phyloP scores from a whole-genome alignment of 164 flowering plant genomes.

The Paratinospora sagittata region DNA sequence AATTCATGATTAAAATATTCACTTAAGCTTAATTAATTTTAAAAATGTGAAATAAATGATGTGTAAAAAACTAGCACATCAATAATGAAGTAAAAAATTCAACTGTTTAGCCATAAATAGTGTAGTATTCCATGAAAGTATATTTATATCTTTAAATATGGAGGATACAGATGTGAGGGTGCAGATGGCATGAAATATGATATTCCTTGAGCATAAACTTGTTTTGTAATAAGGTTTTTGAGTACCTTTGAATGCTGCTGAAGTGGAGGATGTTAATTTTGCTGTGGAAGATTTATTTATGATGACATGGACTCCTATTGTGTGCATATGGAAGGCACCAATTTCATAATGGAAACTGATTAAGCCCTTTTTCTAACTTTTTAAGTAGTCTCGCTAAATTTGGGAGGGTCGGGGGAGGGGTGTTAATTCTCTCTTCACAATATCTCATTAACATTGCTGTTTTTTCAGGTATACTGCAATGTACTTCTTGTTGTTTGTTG shows the following conservation, averaged over 20 bases:
- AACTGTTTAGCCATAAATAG: too few relatives aligned
- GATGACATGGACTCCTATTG: too few relatives aligned
- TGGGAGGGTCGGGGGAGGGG: not conserved
- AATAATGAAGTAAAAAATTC: too few relatives aligned
- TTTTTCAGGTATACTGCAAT: slow-evolving; percentile 61
- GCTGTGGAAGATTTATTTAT: not conserved
- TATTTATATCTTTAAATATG: not conserved
- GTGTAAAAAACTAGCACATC: too few relatives aligned
- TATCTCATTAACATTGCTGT: not conserved
- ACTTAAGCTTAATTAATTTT: too few relatives aligned
- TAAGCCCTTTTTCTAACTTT: not conserved
- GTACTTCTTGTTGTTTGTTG: slow-evolving; percentile 54
- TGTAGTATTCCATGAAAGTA: not conserved
- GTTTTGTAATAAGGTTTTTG: not conserved
- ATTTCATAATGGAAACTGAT: not conserved
- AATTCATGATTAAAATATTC: too few relatives aligned
- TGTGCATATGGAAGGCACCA: not conserved
- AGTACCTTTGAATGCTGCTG: not conserved
- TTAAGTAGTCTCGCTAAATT: not conserved
- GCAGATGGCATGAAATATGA: too few relatives aligned
- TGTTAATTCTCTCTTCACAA: not conserved
- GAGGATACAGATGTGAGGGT: not conserved
- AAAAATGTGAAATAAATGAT: too few relatives aligned
- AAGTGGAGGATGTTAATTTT: not conserved
- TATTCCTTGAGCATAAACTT: not conserved